Evolutionary conservation across 2,329 filamentous ascomycete species (phyloP), one percentile per base, ranked within the genome.

Genomic region (Diplodia corticola): DNA sequence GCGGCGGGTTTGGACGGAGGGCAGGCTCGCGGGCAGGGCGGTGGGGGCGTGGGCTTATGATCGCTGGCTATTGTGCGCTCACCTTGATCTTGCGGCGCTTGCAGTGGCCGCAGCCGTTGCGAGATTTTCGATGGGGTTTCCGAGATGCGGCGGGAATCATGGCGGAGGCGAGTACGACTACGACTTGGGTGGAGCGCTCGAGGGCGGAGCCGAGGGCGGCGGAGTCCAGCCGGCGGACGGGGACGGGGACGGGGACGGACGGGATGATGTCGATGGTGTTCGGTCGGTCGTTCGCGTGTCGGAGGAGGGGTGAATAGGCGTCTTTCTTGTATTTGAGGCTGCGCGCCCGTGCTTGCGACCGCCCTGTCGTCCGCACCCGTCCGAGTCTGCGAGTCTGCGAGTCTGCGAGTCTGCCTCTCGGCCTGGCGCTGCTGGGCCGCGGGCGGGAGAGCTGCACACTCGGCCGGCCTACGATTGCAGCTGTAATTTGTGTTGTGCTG

Each of bases 31-130:
- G 44, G 40, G 15, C 12, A 22, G 3, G 37, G 40, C 40, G 40
- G 40, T 20, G 40, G 10, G 40, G n/a, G n/a, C n/a, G 10, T 20
- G 9, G 17, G 5, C 17, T 44, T 44, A 44, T n/a, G 40, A 20
- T 20, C 4, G 40, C 6, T 44, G 5, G 37, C 6, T n/a, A n/a
- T n/a, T 4, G 12, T 12, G n/a, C 3, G 59, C 63, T 26, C 7
- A 65, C 63, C 46, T 65, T 65, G 40, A 65, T 65, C 33, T 65
- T 65, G 24, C 63, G 51, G 3, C 63, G 53, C 35, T 66, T 66
- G 64, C 64, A 66, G 48, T 61, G 64, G 35, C 55, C 64, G 30
- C 64, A 66, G 22, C 64, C 64, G 13, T 66, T 61, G 30, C 64
- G 46, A 17, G 54, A 61, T 44, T 66, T 66, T 13, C 64, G 48